Conservation (phyloP, 2,329 filamentous ascomycete species). For the Knoxdaviesia proteae region DNA sequence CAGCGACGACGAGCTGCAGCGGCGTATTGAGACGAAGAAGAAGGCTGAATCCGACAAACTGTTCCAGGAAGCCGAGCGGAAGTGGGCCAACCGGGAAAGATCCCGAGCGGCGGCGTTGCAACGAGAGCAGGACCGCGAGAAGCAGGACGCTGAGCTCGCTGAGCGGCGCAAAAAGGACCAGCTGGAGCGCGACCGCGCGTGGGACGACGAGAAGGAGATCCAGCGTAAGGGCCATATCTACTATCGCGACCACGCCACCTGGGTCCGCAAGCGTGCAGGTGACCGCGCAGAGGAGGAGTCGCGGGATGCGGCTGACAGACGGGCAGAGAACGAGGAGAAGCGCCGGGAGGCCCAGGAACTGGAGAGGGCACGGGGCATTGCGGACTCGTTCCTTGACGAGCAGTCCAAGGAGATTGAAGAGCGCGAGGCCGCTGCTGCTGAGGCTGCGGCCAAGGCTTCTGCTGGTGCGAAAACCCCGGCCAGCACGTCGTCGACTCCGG, state of each 20-base stretch:
- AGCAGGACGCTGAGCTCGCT: constrained; percentile 46
- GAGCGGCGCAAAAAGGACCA: constrained; percentile 49
- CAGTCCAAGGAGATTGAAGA: constrained; percentile 58
- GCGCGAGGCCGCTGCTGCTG: constrained; percentile 13
- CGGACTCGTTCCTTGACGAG: constrained; percentile 74
- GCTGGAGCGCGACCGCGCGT: constrained; percentile 43
- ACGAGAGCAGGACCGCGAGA: constrained; percentile 63
- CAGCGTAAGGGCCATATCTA: constrained; percentile 55
- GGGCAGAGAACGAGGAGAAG: constrained; percentile 54
- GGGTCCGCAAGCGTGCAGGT: constrained; percentile 59
- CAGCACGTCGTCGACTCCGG: constrained; percentile 3
- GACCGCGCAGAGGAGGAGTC: constrained; percentile 55
- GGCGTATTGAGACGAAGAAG: constrained; percentile 47
- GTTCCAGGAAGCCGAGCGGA: constrained; percentile 68
- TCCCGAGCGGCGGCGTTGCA: constrained; percentile 68
- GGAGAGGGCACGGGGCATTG: constrained; percentile 65
- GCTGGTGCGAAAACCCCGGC: too few species aligned
- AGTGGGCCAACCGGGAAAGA: constrained; percentile 78
- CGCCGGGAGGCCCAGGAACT: constrained; percentile 48
- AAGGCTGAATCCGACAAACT: constrained; percentile 58
- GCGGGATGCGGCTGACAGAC: constrained; percentile 65
- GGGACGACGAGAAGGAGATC: constrained; percentile 76
- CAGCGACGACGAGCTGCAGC: constrained; percentile 69
- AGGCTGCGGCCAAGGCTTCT: neutral
- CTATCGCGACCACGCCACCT: constrained; percentile 68